Evolutionary conservation across 1,284 basidiomycete genomes (phyloP).

Genomic region (Schizopora paradoxa): DNA sequence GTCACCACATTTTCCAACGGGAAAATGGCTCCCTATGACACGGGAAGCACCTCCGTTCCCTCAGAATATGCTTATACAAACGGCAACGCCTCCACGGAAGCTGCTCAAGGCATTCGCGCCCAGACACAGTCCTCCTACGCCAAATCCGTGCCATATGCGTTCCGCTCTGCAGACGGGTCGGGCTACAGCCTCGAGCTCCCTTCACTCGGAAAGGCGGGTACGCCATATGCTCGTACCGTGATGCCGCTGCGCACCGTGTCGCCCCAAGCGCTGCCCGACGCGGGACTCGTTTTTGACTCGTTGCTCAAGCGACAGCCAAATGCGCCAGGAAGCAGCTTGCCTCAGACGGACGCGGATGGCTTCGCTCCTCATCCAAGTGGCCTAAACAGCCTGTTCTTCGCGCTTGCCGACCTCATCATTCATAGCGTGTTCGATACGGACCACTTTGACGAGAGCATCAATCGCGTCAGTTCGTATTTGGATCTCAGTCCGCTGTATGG

Average conservation of each 20-base stretch:
- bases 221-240: constrained; percentile 13
- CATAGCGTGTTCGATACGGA: background rate
- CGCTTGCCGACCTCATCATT: background rate
- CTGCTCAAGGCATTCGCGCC: no score
- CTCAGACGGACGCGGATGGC: background rate
- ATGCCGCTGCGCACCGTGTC: constrained; percentile 57
- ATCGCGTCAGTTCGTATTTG: background rate
- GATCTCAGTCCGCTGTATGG: background rate
- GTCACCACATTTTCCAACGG: no score
- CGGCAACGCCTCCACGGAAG: no score
- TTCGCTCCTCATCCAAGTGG: constrained; percentile 28
- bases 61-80: no score
- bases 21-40: no score
- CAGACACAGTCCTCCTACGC: no score
- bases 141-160: constrained; percentile 43
- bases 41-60: no score
- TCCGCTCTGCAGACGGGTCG: constrained; percentile 50
- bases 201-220: background rate
- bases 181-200: constrained; percentile 45
- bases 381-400: constrained; percentile 38
- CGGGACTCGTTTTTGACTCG: constrained; percentile 65
- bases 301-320: constrained; percentile 52
- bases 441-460: background rate
- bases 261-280: constrained; percentile 52
- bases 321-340: no score